Evolutionary conservation across 768 basidiomycete species (phyloP), one percentile per base, ranked within the genome.

Genomic region (Lyophyllum decastes): DNA sequence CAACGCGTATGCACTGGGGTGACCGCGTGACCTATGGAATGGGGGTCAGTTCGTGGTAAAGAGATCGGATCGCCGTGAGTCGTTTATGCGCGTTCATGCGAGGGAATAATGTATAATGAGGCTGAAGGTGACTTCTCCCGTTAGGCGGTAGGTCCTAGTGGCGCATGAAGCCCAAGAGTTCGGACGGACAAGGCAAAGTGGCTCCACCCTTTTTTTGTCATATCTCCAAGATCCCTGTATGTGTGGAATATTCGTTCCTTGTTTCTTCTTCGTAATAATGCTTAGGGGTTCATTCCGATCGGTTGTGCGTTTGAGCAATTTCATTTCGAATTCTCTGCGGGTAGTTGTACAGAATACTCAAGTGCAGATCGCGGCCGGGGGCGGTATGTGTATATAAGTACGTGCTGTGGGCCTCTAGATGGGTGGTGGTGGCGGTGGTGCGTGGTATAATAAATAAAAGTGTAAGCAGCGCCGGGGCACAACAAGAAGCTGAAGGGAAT

Each of bases 391-490:
- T 41, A 19, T 19, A 19, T n/a, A 41, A 38, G 35, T 41, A 41
- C 40, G 40, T 41, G 40, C n/a, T 11, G n/a, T 41, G 40, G 16
- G 40, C 40, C 40, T 41, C 40, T 38, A 33, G 52, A 27, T 22
- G 51, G n/a, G 50, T 16, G 14, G 17, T 7, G 17, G 46, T 17
- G 33, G 49, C 10, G n/a, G 52, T 46, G 49, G n/a, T n/a, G n/a
- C n/a, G 25, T 52, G 61, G 58, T 54, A 59, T 49, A 52, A 59
- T 45, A 47, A 58, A 58, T 52, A 61, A 51, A 45, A 27, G 14
- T 57, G 40, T 22, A 34, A 16, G 2, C 26, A 14, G 25, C 17
- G 51, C 11, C 16, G 7, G 16, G 40, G 0, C 17, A 53, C 4
- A 54, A 54, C 10, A 43, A 41, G 47, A n/a, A 17, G 51, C 34